Conservation (phyloP, 306 rosid genomes). For the Gleditsia sinensis region DNA sequence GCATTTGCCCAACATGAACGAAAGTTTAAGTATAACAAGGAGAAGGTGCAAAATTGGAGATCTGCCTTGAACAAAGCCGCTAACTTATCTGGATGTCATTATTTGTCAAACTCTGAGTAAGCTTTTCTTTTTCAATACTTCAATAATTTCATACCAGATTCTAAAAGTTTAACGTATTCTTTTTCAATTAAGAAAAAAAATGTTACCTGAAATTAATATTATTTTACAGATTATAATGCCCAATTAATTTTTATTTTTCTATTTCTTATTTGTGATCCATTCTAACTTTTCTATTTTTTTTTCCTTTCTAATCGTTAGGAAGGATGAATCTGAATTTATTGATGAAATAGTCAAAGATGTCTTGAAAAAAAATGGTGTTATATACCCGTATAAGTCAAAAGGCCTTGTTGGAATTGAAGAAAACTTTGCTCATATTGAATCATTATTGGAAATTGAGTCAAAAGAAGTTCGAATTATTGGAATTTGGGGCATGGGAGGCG, state of each 20-base stretch:
- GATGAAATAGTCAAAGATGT: not conserved
- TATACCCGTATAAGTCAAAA: not conserved
- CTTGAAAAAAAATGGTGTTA: not conserved
- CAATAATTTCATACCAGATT: no score
- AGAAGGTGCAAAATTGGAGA: not conserved
- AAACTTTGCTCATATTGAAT: not conserved
- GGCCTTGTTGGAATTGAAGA: not conserved
- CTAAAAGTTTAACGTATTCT: no score
- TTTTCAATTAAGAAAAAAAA: no score
- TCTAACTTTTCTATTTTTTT: not conserved
- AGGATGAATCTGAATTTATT: not conserved
- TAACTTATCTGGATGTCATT: not conserved
- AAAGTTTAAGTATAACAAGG: not conserved
- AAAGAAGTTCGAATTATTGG: conserved; percentile 17
- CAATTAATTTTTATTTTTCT: not conserved
- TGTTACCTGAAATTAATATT: no score
- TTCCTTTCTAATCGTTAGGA: not conserved
- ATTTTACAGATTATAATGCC: no score
- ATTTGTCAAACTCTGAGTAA: not conserved
- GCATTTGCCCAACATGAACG: not conserved
- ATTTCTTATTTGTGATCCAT: no score
- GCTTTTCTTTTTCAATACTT: not conserved
- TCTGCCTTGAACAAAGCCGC: not conserved
- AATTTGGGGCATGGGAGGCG: conserved; percentile 28
- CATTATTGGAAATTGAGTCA: not conserved